These are phyloP conservation scores for Ceratocystis albifundus DNA, from an alignment of 2,329 filamentous ascomycete genomes.

Conservation along the genomic window DNA sequence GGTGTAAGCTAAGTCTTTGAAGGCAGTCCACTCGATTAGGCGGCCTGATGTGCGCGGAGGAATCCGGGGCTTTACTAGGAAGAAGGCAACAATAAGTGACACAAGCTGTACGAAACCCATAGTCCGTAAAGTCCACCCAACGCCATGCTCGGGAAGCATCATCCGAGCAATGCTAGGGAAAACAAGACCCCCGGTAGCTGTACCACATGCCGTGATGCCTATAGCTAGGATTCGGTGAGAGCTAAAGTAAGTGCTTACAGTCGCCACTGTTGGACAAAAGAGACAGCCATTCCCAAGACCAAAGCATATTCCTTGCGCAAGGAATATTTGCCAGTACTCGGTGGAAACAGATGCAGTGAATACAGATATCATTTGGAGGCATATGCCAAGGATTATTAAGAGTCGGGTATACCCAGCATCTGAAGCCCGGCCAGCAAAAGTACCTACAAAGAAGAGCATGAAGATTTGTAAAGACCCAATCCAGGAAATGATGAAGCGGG, in stretches of 20 bases:
- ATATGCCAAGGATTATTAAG: conserved; percentile 33
- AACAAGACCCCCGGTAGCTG: conserved; percentile 47
- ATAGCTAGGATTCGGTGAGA: conserved; percentile 47
- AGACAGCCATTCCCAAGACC: conserved; percentile 50
- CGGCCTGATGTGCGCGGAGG: conserved; percentile 34
- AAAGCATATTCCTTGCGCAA: conserved; percentile 44
- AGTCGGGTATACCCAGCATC: conserved; percentile 44
- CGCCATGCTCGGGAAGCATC: conserved; percentile 26
- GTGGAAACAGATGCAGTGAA: conserved; percentile 37
- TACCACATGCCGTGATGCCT: conserved; percentile 49
- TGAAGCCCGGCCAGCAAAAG: conserved; percentile 41
- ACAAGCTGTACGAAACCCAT: conserved; percentile 48
- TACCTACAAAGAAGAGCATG: conserved; percentile 44
- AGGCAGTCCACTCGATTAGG: conserved; percentile 37
- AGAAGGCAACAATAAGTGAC: conserved; percentile 32
- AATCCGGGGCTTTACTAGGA: conserved; percentile 34
- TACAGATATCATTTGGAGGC: conserved; percentile 37
- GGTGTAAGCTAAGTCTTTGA: conserved; percentile 37
- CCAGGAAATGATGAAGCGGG: conserved; percentile 41
- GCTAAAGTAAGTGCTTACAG: conserved; percentile 55
- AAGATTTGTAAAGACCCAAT: conserved; percentile 46
- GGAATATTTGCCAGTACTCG: conserved; percentile 44
- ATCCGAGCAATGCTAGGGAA: conserved; percentile 35
- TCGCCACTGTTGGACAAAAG: conserved; percentile 53
- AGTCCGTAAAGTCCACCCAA: conserved; percentile 44